phyloP scores from a whole-genome alignment of 2,329 filamentous ascomycete genomes.

The Amylocarpus encephaloides region DNA sequence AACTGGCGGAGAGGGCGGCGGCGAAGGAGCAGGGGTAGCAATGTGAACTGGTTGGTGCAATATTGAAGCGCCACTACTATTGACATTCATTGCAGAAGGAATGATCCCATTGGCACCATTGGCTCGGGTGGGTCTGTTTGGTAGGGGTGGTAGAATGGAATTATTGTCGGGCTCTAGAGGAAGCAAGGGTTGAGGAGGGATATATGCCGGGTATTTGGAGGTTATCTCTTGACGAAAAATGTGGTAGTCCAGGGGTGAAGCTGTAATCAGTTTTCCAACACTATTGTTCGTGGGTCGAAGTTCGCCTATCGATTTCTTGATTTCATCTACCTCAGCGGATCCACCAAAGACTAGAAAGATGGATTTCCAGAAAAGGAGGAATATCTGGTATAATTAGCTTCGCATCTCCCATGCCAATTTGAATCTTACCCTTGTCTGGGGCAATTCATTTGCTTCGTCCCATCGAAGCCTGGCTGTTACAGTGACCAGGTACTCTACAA shows the following conservation, averaged over 20 bases:
- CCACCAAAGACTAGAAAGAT: constrained; percentile 82
- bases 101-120: constrained; percentile 57
- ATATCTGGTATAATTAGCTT: constrained; percentile 45
- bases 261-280: constrained; percentile 68
- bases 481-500: constrained; percentile 67
- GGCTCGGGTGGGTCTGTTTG: constrained; percentile 62
- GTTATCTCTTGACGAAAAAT: constrained; percentile 94
- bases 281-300: constrained; percentile 37
- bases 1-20: constrained; percentile 79
- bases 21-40: constrained; percentile 93
- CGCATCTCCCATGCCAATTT: neutral
- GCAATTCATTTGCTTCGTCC: constrained; percentile 60
- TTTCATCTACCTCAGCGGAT: constrained; percentile 61
- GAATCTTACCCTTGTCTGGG: constrained; percentile 54
- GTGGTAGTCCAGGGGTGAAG: constrained; percentile 93
- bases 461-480: constrained; percentile 63
- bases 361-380: constrained; percentile 87
- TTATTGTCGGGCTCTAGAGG: constrained; percentile 87
- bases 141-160: constrained; percentile 79
- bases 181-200: constrained; percentile 76
- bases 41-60: constrained; percentile 96
- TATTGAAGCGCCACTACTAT: constrained; percentile 66
- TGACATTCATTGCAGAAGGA: constrained; percentile 45
- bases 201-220: constrained; percentile 95
- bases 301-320: constrained; percentile 68